Evolutionary conservation across 768 basidiomycete species (phyloP), one percentile per base, ranked within the genome.

Genomic region (Suillus cothurnatus): DNA sequence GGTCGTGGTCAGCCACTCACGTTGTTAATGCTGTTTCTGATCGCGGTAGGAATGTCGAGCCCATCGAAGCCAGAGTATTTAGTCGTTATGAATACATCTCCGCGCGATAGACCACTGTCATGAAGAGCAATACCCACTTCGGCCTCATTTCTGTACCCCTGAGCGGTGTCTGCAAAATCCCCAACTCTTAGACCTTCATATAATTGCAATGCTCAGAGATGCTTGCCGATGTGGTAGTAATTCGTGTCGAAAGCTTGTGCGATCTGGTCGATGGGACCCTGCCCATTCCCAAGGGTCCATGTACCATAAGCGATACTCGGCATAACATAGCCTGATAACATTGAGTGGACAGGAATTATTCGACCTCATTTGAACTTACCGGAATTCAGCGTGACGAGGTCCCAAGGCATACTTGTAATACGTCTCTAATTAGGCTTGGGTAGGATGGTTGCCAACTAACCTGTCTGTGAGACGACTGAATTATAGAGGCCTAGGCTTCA

Each of bases 1-100:
- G 17, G 45, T n/a, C 21, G 34, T 34, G 2, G 14, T n/a, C 34
- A n/a, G 43, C 34, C 38, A 73, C 84, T 50, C 66, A 88, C 88
- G 52, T 84, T 84, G 64, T 82, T 78, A 64, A 90, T 69, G 62
- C 86, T 88, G 68, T 87, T 81, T 34, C 80, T 71, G 52, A 88
- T 85, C 15, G 86, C 87, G 1, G 82, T 84, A 64, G 80, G 79
- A 38, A 88, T 84, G 65, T 84, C 83, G 61, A 86, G 73, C 3
- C 82, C 84, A 61, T 82, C 71, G 61, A 75, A 61, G 2, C 85
- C 86, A 17, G 86, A 86, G 69, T 82, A 89, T 70, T 90, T 89
- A 36, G 88, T 90, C 4, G 88, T 90, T 67, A 92, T 82, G 73
- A 81, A 90, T 31, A 90, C 68, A 1, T 88, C 85, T 17, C 78